Evolutionary conservation across 2,329 filamentous ascomycete genomes (phyloP).

Genomic region (Colletotrichum acutatum): DNA sequence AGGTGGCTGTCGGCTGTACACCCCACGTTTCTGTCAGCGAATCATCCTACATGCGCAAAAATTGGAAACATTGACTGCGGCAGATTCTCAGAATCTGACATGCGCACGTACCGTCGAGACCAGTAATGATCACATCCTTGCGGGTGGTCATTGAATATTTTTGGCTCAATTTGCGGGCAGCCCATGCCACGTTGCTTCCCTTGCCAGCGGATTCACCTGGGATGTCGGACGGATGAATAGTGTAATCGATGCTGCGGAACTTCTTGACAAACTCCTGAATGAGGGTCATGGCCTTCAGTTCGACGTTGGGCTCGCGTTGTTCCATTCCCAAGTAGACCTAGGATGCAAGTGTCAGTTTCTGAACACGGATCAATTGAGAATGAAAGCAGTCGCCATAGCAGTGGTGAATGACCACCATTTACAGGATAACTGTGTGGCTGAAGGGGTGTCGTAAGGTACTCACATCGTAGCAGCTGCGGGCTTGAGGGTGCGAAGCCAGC

Average conservation of each 20-base stretch:
- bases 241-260: constrained; percentile 75
- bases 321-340: constrained; percentile 81
- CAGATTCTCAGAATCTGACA: constrained; percentile 28
- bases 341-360: constrained; percentile 17
- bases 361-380: neutral
- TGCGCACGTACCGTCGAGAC: constrained; percentile 73
- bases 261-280: constrained; percentile 72
- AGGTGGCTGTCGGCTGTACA: constrained; percentile 76
- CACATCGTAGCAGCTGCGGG: constrained; percentile 75
- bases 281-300: constrained; percentile 70
- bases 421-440: neutral
- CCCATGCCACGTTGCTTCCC: constrained; percentile 80
- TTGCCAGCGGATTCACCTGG: constrained; percentile 78
- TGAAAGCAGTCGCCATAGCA: neutral
- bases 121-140: constrained; percentile 74
- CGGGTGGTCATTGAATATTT: constrained; percentile 65
- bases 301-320: constrained; percentile 70
- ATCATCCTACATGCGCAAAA: constrained; percentile 37
- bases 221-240: constrained; percentile 73
- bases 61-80: constrained; percentile 36
- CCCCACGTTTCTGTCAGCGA: constrained; percentile 42
- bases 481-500: constrained; percentile 73
- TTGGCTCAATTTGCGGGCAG: constrained; percentile 72
- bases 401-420: neutral
- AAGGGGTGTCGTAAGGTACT: constrained; percentile 47